Base-by-base conservation (phyloP, 257 asterid species). In the Capsicum rhomboideum region DNA sequence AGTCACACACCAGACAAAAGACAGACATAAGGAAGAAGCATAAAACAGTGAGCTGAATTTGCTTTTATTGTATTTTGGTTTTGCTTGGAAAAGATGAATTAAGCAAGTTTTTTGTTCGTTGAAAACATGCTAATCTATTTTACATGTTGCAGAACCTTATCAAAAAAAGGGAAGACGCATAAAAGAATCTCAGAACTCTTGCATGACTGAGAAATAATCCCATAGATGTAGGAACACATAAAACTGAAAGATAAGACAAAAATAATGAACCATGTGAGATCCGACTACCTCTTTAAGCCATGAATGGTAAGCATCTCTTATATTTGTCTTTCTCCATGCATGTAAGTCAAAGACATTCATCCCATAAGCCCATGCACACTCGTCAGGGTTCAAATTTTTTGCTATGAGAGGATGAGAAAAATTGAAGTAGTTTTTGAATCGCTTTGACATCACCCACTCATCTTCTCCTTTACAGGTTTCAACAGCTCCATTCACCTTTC, bases 321-420 rank as follows among this genome's bases (percentile, higher is more conserved):
- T 86, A 61, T 58, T 28, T 34, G 86, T 83, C 83, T 77, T 86
- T 79, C 86, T 83, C 88, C 88, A 86, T 71, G 86, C 84, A 83
- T 83, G 86, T 40, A 86, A 86, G 82, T 86, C 88, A 79, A 86
- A 86, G 34, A 86, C 18, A 83, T 86, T 86, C 88, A 86, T 84
- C 82, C 88, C 88, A 86, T 86, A 83, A 54, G 88, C 88, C 88
- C 88, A 86, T 37, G 88, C 88, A 83, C 88, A 86, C 67, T 86
- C 88, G 14, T 86, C 88, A 58, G 88, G 86, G 66, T 83, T 79
- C 59, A 86, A 83, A 46, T 50, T 56, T 64, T 79, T 59, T 10
- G 86, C 86, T 79, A 86, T 83, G n/a, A 68, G 85, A 20, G 88
- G 88, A 86, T 86, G 86, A 83, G 88, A 83, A 86, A 86, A 86